phyloP scores from a whole-genome alignment of 352 stramenopile species.

The Phytophthora citricola region DNA sequence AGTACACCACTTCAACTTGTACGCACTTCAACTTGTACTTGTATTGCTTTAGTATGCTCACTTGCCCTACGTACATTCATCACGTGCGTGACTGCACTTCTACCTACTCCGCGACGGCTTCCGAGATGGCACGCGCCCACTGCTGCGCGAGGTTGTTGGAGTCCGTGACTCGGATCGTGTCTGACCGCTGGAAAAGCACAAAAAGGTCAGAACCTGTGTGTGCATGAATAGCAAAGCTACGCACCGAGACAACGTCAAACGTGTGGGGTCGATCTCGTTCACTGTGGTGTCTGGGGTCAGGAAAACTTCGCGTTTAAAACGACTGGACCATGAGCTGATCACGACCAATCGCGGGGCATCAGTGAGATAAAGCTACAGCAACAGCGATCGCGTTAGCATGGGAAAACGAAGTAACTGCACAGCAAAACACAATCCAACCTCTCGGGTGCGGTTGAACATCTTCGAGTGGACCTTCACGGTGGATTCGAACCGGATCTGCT shows the following conservation, averaged over 20 bases:
- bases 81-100: background rate
- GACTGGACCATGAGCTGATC: conserved; percentile 71
- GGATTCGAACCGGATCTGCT: conserved; percentile 72
- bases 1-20: conserved; percentile 7
- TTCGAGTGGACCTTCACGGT: conserved; percentile 82
- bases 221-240: conserved; percentile 12
- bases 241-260: conserved; percentile 79
- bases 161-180: conserved; percentile 70
- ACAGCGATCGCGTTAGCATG: conserved; percentile 6
- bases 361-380: conserved; percentile 66
- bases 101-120: conserved; percentile 41
- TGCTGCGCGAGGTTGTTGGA: conserved; percentile 63
- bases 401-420: background rate
- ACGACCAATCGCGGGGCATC: conserved; percentile 73
- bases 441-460: conserved; percentile 80
- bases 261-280: conserved; percentile 75
- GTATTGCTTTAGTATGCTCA: background rate
- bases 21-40: conserved; percentile 1
- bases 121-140: conserved; percentile 61
- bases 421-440: conserved; percentile 44
- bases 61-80: conserved; percentile 3
- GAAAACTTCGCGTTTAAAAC: conserved; percentile 77
- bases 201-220: conserved; percentile 4
- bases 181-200: conserved; percentile 46
- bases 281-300: conserved; percentile 71